Base-by-base conservation (phyloP, 2,329 filamentous ascomycete genomes). In the Annulohypoxylon truncatum region DNA sequence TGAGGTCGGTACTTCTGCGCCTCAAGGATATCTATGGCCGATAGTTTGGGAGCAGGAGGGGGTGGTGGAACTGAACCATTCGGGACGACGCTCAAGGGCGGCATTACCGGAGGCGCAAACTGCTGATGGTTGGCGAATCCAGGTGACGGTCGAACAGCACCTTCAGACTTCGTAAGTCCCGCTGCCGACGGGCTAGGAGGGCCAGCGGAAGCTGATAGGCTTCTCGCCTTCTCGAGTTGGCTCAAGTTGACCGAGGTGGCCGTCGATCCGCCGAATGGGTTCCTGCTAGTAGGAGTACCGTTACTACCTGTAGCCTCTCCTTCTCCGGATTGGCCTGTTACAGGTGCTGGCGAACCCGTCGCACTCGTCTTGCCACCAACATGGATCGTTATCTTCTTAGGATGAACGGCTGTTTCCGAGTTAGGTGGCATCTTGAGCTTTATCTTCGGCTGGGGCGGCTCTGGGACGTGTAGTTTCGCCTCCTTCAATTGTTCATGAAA, bases 361-460 rank as follows among this genome's bases (percentile, higher is more conserved):
- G 82, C 83, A 71, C 80, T 87, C 54, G 83, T 83, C 72, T 86
- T 86, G 38, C 84, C 86, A 71, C 88, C 89, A 57, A 93, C 86
- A 68, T 90, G 90, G 51, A 93, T 87, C 18, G 90, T 94, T 60
- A 95, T 89, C 76, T 88, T 91, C 77, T 89, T 89, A 7, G 83
- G 77, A 64, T 81, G 72, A 40, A 72, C 72, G 0, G 85, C 78
- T 8, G 81, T 79, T 28, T 86, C 83, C 28, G 78, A 74, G 22
- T 78, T 77, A 44, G 82, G 79, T 4, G 85, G 83, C 74, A 93
- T 85, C 77, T 92, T 94, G 60, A 97, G 83, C 79, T 94, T 96
- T 73, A 96, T 91, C 75, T 93, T 93, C 33, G 91, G 88, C 73
- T 90, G 88, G 0, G 86, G 82, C 12, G 93, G 91, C 77, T 96